Base-by-base conservation (phyloP, 768 basidiomycete genomes). In the Rhizopogon sp. region DNA sequence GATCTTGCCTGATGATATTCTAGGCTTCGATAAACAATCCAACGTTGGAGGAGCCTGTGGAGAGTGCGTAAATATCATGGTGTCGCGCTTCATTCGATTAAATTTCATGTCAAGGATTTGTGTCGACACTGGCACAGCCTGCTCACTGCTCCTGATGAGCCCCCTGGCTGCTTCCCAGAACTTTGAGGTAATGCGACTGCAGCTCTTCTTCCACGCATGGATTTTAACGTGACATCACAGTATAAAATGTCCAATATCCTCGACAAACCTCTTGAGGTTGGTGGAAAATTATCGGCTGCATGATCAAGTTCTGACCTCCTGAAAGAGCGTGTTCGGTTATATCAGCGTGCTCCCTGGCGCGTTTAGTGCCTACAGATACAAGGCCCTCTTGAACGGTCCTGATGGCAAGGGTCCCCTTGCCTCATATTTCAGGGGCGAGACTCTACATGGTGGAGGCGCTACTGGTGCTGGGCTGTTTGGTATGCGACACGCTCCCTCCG, bases 201-300 rank as follows among this genome's bases (percentile, higher is more conserved):
- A 13, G n/a, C 9, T 29, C 17, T 33, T 3, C 14, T 14, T 13
- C 33, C 22, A 40, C 6, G 10, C 44, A 33, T 31, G 37, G 14
- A 56, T 56, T 41, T 60, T 35, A 60, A 41, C 56, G 25, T 43
- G 1, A 3, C 14, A 7, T 54, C 28, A 5, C 42, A 87, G 84
- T 95, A 96, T 76, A 96, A 96, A 76, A 92, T 91, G 87, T 93
- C 92, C 25, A 94, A 97, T 65, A 90, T 96, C 60, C 82, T 98
- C 37, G 95, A 98, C 69, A 98, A 98, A 69, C 94, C 95, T 1
- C 80, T 94, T 50, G 95, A 98, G 82, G 77, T 91, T 65, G 50
- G 47, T 37, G 14, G 33, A 3, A 13, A 79, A 68, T 39, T 5
- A n/a, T 56, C 22, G 4, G 14, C 7, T 16, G 9, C 13, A 22